A percentile compares a stretch with the other conserved stretches of the same genome.
Conservation (phyloP, 2,329 filamentous ascomycete species). For the Penicillium sp. region DNA sequence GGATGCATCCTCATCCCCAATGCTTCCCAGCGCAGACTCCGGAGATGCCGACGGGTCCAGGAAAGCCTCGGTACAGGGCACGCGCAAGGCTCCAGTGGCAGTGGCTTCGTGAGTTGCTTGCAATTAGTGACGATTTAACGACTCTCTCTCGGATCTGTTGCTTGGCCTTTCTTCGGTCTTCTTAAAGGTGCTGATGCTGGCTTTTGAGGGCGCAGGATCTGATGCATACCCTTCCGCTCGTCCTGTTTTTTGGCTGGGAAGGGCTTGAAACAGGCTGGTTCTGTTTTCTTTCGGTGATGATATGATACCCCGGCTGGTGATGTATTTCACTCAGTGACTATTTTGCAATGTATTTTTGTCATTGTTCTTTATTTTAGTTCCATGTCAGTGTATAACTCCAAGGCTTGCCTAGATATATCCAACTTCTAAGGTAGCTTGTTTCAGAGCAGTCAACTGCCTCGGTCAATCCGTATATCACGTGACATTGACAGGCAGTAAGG, state of each 20-base stretch:
- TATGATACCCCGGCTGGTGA: conserved; percentile 30
- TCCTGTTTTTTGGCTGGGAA: conserved; percentile 3
- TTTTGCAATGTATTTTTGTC: conserved; percentile 7
- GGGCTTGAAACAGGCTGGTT: conserved; percentile 16
- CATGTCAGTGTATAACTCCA: not conserved
- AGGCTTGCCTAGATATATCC: not conserved
- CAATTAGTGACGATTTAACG: conserved; percentile 22
- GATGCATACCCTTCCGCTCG: conserved; percentile 4
- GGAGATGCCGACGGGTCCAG: conserved; percentile 24
- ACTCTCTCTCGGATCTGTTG: conserved; percentile 9
- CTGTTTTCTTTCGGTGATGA: conserved; percentile 23
- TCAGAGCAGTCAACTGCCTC: not conserved
- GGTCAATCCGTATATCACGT: no score
- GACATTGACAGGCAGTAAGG: conserved; percentile 3
- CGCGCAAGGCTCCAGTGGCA: conserved; percentile 18
- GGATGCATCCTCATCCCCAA: conserved; percentile 18
- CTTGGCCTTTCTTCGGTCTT: not conserved
- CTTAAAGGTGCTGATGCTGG: conserved; percentile 11
- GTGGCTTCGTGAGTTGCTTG: conserved; percentile 2
- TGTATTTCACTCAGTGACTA: conserved; percentile 13
- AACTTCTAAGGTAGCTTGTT: not conserved
- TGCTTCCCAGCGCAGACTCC: conserved; percentile 18
- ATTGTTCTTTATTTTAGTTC: no score
- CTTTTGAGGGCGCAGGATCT: conserved; percentile 9
- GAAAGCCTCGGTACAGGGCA: conserved; percentile 19